Evolutionary conservation across 805 yeast genomes (phyloP).

Genomic region (Ogataea chonburiensis): DNA sequence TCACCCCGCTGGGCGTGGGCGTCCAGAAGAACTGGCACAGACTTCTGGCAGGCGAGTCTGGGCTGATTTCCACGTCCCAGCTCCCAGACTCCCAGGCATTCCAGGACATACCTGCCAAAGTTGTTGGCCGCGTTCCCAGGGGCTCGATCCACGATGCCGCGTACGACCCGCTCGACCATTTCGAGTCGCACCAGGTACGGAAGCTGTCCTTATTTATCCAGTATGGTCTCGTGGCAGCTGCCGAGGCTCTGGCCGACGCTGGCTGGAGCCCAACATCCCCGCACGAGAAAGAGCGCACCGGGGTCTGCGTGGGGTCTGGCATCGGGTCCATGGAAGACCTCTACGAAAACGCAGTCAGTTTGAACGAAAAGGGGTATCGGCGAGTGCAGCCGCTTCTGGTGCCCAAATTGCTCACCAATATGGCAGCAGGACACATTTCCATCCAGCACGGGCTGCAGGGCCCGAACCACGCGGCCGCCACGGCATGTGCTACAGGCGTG

Average conservation of each 20-base stretch:
- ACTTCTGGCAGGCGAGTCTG: slow-evolving; percentile 52
- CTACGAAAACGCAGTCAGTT: slow-evolving; percentile 58
- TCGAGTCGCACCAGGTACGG: slow-evolving; percentile 49
- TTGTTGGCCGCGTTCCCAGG: slow-evolving; percentile 71
- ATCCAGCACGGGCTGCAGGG: slow-evolving; percentile 77
- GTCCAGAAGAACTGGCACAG: slow-evolving; percentile 51
- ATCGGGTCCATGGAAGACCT: slow-evolving; percentile 82
- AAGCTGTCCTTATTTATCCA: slow-evolving; percentile 73
- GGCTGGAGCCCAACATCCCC: slow-evolving; percentile 43
- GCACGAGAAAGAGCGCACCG: slow-evolving; percentile 42
- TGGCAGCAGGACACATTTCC: slow-evolving; percentile 93
- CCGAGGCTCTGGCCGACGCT: slow-evolving; percentile 76
- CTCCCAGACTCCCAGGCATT: slow-evolving; percentile 45
- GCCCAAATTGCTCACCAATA: slow-evolving; percentile 79
- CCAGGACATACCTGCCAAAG: slow-evolving; percentile 56
- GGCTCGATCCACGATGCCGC: slow-evolving; percentile 37
- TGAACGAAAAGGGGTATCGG: slow-evolving; percentile 51
- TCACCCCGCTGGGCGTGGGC: slow-evolving; percentile 85
- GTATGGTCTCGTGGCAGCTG: slow-evolving; percentile 72
- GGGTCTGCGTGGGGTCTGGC: slow-evolving; percentile 91
- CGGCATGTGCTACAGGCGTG: slow-evolving; percentile 97
- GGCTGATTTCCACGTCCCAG: slow-evolving; percentile 53
- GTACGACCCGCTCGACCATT: slow-evolving; percentile 54
- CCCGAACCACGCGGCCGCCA: slow-evolving; percentile 82
- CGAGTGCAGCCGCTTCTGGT: slow-evolving; percentile 83